Base-by-base conservation (phyloP, 225 moss, liverwort and hornwort species). In the Takakia lepidozioides region DNA sequence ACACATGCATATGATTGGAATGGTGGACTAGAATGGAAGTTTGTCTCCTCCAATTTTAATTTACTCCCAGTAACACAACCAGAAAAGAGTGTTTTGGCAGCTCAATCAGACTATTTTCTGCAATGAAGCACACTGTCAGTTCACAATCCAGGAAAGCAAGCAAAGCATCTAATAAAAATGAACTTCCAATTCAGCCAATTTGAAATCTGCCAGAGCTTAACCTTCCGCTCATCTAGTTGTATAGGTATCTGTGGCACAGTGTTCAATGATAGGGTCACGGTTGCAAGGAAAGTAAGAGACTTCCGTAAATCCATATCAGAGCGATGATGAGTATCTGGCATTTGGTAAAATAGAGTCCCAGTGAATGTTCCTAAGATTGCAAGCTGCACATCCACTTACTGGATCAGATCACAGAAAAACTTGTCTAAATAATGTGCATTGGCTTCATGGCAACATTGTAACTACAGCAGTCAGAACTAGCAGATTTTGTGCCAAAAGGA, bases 181-280 rank as follows among this genome's bases (percentile, higher is more conserved):
- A 32, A 32, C 7, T 32, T 32, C 32, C 7, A 32, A 32, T 6
- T 7, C 11, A 11, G 23, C 14, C 23, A 9, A 19, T n/a, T n/a
- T 3, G 44, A n/a, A n/a, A n/a, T n/a, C 19, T 19, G 14, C 19
- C 19, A 45, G 2, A 10, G 13, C 3, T 18, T 19, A 6, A 46
- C n/a, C 46, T 46, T n/a, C 38, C 83, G 70, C 57, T 86, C 86
- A 59, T 91, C 90, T 22, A 91, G 48, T 56, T 86, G 85, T 48
- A 76, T 36, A 43, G 86, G 86, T 50, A 91, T 91, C 47, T 91
- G 90, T 4, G 78, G 81, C 22, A 91, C 76, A 10, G 83, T 86
- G 52, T 86, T 86, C 44, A 91, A 45, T 50, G 90, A 86, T 51
- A 91, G 66, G 20, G 90, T 80, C 90, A 91, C 86, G 56, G 73